Evolutionary conservation across 257 asterid species (phyloP), one percentile per base, ranked within the genome.

Genomic region (Penstemon barbatus): DNA sequence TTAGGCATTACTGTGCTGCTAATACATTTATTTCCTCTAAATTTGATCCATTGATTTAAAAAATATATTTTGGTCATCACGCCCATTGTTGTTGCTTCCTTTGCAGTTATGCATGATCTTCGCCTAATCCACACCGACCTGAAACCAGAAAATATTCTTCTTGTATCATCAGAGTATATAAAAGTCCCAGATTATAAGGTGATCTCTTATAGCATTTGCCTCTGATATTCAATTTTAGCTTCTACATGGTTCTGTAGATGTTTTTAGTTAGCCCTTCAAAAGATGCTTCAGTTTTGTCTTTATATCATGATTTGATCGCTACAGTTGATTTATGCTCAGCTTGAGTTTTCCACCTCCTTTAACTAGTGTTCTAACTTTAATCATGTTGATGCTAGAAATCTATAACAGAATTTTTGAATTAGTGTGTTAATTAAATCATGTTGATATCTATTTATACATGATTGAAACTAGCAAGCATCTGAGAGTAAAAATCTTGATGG

Each of bases 71-170:
- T 63, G 50, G 36, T 63, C 54, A 58, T 55, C 53, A 73, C 54
- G 46, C 77, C 67, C 53, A 71, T 39, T 59, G 0, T 56, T 75
- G 11, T 55, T 77, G 59, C 71, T 68, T 79, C 43, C 63, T 56
- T 77, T 72, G 78, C 95, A 92, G 98, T 86, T 83, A 88, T 92
- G 96, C 98, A 92, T 79, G 91, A 86, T 77, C 83, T 92, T 64
- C 89, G 81, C 66, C 72, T 88, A 77, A 86, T 90, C 66, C 98
- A 92, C 89, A 92, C 97, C 12, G 98, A 92, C 78, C 79, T 92
- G 83, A 92, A 92, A 81, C 98, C 97, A 72, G 97, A 92, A 81
- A 92, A 90, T 78, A 85, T 92, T 73, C 96, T 92, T 73, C 96
- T 92, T 63, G 92, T 86, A 67, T 85, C 95, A 36, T 73, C 98